These are phyloP conservation scores for Incumbomyces delicatus DNA, from an alignment of 2,329 filamentous ascomycete genomes.

Conservation along the genomic window DNA sequence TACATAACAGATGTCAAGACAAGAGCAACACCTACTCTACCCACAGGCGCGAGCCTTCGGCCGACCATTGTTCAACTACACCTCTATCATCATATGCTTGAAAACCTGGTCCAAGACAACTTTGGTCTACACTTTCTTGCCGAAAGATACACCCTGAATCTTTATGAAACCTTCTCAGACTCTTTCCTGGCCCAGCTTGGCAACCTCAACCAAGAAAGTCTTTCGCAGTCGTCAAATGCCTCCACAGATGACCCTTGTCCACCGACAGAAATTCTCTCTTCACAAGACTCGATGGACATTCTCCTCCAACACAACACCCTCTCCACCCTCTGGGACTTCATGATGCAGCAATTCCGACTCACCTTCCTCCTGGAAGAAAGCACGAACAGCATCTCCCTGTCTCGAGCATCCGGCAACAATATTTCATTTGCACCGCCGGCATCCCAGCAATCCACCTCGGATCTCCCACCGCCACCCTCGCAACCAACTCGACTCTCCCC, in stretches of 20 bases:
- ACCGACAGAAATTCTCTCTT: slow-evolving; percentile 6
- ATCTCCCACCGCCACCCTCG: slow-evolving; percentile 26
- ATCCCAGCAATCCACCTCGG: slow-evolving; percentile 22
- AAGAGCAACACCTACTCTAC: slow-evolving; percentile 53
- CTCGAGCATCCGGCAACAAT: slow-evolving; percentile 14
- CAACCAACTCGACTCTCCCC: slow-evolving; percentile 35
- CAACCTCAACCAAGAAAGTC: slow-evolving; percentile 57
- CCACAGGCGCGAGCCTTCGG: slow-evolving; percentile 55
- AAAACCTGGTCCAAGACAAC: slow-evolving; percentile 59
- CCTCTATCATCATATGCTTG: slow-evolving; percentile 79
- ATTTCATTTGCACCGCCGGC: slow-evolving; percentile 14
- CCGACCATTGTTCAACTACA: slow-evolving; percentile 81
- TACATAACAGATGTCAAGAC: slow-evolving; percentile 91
- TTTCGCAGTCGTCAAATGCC: slow-evolving; percentile 33
- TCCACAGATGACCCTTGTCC: slow-evolving; percentile 17
- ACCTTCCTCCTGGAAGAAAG: slow-evolving; percentile 34
- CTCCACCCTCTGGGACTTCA: slow-evolving; percentile 49
- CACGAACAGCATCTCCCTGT: slow-evolving; percentile 17
- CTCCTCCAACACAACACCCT: slow-evolving; percentile 52
- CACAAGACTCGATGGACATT: slow-evolving; percentile 38
- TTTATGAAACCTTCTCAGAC: slow-evolving; percentile 61
- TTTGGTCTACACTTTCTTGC: slow-evolving; percentile 63
- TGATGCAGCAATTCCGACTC: slow-evolving; percentile 49
- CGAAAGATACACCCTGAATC: slow-evolving; percentile 59
- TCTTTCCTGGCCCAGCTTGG: slow-evolving; percentile 67